Evolutionary conservation across 2,329 filamentous ascomycete genomes (phyloP), one percentile per base, ranked within the genome.

Genomic region (Calonectria pauciramosa): DNA sequence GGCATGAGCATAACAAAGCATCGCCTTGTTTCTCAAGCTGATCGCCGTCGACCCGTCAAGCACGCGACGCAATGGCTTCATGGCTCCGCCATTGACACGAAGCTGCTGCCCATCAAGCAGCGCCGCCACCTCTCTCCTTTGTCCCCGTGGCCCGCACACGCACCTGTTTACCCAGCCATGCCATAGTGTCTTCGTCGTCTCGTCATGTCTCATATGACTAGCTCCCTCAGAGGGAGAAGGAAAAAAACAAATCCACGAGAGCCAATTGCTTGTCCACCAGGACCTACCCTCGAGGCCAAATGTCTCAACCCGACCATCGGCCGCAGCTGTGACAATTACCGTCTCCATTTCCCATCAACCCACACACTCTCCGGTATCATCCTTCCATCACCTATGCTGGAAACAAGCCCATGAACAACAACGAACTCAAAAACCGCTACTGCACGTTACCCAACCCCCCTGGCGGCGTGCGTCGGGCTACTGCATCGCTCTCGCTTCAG

Each of bases 381-480:
- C 56, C 56, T 63, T 41, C 41, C 56, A 63, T 63, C 56, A 63
- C 38, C 16, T 41, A 26, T 5, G 26, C 34, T 23, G 56, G 56
- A 63, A 63, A 63, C 56, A 63, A 63, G 56, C 56, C 56, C 56
- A 38, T 63, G 56, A 49, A 34, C 26, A 30, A 49, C 18, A 65
- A 26, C 38, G 30, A 65, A 65, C 60, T 65, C 60, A 47, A 65
- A 65, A 47, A 34, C 26, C 60, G 30, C 60, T 70, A 79, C 78
- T 63, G 56, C 56, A 63, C 56, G 56, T 63, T 63, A 28, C n/a
- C 34, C 36, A 41, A 41, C 56, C n/a, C 77, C 71, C 78, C 75
- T 76, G 77, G 69, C 68, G 56, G 65, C 77, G 56, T 78, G 77
- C 77, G 78, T 80, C 73, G 56, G 65, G 60, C 78, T 80, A 80